These are phyloP conservation scores for Aphanomyces euteiches DNA, from an alignment of 352 stramenopile genomes.

Conservation along the genomic window DNA sequence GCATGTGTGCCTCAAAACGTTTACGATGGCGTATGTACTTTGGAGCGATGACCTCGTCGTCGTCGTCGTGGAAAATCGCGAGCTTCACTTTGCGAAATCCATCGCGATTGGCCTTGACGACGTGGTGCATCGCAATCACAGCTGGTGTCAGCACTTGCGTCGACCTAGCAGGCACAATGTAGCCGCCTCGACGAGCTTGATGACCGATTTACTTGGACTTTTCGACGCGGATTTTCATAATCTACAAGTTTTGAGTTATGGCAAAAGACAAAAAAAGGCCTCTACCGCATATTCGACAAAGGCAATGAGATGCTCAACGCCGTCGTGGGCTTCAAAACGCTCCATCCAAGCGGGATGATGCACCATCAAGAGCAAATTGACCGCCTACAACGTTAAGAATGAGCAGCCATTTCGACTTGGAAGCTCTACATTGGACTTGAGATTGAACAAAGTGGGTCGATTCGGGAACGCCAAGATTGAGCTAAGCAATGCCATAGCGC, in stretches of 20 bases:
- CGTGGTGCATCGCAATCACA: conserved; percentile 14
- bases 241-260: background rate
- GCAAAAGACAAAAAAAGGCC: no score
- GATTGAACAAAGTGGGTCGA: background rate
- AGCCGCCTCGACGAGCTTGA: no score
- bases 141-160: conserved; percentile 9
- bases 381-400: background rate
- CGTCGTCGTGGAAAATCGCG: conserved; percentile 17
- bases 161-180: no score
- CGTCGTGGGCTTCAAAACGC: background rate
- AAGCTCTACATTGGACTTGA: conserved; percentile 13
- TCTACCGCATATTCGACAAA: conserved; percentile 11
- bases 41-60: background rate
- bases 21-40: background rate
- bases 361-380: conserved; percentile 22
- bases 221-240: conserved; percentile 25
- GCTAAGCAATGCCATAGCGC: conserved; percentile 15
- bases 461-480: conserved; percentile 8
- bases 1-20: background rate
- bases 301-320: background rate
- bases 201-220: conserved; percentile 8
- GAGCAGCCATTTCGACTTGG: background rate
- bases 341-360: conserved; percentile 21
- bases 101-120: background rate
- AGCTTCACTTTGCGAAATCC: background rate